Evolutionary conservation across 306 rosid species (phyloP), one percentile per base, ranked within the genome.

Genomic region (Rosa rugosa): DNA sequence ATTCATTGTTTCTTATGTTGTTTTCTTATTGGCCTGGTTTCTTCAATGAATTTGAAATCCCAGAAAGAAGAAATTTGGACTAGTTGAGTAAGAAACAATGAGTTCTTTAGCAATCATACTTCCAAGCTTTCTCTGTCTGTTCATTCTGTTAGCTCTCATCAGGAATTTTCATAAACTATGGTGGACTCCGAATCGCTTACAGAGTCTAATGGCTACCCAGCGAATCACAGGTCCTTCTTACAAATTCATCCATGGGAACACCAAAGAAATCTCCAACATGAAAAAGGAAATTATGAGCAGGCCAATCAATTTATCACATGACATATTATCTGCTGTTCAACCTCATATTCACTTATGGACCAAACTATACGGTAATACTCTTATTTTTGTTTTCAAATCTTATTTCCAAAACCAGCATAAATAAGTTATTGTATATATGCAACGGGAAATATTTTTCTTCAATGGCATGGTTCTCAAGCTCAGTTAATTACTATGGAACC

Each of bases 321-420:
- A 56, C 31, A 56, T 56, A n/a, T n/a, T 56, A n/a, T 9, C 31
- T n/a, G 12, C 63, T 56, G 31, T 56, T n/a, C 31, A 56, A 56
- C 63, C 63, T n/a, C 63, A 56, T 56, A 56, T 56, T 56, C 63
- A 56, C 63, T 56, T n/a, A 56, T 56, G 63, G 31, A 56, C 63
- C 63, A n/a, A n/a, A n/a, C 10, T 20, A 56, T n/a, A 56, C n/a
- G 63, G 63, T 56, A 56, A 56, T n/a, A 56, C 63, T 10, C 63
- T n/a, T n/a, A 56, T 2, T 56, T 7, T 56, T n/a, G 31, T 56
- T 20, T 7, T 56, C 25, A n/a, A 56, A 56, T n/a, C 31, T n/a
- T 56, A 56, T 23, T 20, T 56, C 23, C 25, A 56, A 56, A n/a
- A 56, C 63, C 9, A 18, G 31, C 31, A 8, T 18, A 1, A 8